Evolutionary conservation across 495 filamentous ascomycete genomes (phyloP).

Genomic region (Sporormia fimetaria): DNA sequence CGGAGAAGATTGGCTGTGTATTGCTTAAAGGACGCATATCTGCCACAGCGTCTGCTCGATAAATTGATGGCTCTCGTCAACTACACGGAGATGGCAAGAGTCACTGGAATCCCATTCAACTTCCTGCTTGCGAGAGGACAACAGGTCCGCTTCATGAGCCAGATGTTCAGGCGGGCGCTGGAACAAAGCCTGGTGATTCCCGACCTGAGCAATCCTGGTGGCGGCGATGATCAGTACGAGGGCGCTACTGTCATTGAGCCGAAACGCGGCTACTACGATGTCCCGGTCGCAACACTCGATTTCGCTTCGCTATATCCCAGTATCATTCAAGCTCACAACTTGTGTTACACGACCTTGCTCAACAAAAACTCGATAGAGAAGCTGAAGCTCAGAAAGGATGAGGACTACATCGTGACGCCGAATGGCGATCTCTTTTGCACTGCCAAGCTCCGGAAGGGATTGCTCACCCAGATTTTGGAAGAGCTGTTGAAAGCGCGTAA

Average conservation of each 20-base stretch:
- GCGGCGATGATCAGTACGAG: slow-evolving; percentile 76
- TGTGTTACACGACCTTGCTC: slow-evolving; percentile 93
- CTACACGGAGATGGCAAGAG: slow-evolving; percentile 98
- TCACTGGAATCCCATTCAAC: slow-evolving; percentile 96
- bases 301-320: slow-evolving; percentile 97
- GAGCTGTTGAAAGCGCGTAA: slow-evolving; percentile 83
- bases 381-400: slow-evolving; percentile 61
- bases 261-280: slow-evolving; percentile 78
- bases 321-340: slow-evolving; percentile 97
- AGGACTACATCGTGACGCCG: slow-evolving; percentile 93
- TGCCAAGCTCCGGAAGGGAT: slow-evolving; percentile 74
- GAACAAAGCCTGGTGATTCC: slow-evolving; percentile 91
- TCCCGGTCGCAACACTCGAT: slow-evolving; percentile 94
- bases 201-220: slow-evolving; percentile 52
- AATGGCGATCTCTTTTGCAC: slow-evolving; percentile 92
- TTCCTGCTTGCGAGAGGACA: slow-evolving; percentile 85
- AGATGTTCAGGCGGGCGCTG: slow-evolving; percentile 87
- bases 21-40: slow-evolving; percentile 94
- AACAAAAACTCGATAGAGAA: slow-evolving; percentile 70
- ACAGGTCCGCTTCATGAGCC: slow-evolving; percentile 95
- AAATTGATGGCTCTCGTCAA: slow-evolving; percentile 96
- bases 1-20: slow-evolving; percentile 85
- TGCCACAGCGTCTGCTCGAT: slow-evolving; percentile 90
- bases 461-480: slow-evolving; percentile 90
- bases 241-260: slow-evolving; percentile 98